Evolutionary conservation across 148 eudicot species (phyloP).

Genomic region (Dysphania ambrosioides): DNA sequence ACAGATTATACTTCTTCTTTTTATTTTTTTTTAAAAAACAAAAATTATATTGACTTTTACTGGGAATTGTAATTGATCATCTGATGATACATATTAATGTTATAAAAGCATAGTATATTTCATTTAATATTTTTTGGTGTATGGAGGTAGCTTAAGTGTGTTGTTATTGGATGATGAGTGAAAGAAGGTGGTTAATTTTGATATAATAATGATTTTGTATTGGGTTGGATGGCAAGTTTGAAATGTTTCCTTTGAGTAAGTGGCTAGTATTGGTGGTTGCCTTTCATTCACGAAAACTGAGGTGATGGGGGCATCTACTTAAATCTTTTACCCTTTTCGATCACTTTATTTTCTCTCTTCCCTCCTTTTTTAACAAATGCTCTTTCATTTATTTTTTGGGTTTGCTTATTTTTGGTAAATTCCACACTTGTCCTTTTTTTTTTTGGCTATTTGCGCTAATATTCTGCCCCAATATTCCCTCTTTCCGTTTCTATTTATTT

Average conservation of each 20-base stretch:
- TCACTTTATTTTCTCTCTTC: conserved; percentile 21
- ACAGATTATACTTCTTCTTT: neutral
- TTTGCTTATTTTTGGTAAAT: neutral
- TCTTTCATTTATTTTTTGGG: conserved; percentile 3
- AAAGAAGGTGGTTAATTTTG: neutral
- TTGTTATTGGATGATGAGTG: conserved; percentile 4
- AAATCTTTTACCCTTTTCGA: conserved; percentile 9
- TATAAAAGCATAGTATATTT: neutral
- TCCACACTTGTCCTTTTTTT: conserved; percentile 6
- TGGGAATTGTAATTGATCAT: conserved; percentile 18
- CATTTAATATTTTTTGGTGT: neutral
- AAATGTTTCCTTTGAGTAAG: conserved; percentile 36
- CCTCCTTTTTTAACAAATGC: conserved; percentile 13
- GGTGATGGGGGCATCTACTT: conserved; percentile 27
- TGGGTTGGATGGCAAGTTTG: conserved; percentile 19
- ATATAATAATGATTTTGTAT: neutral
- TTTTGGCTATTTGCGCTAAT: neutral
- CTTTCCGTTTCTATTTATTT: no score
- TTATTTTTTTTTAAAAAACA: no score
- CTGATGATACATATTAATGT: conserved; percentile 13
- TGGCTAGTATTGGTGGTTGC: conserved; percentile 37
- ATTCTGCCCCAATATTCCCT: no score
- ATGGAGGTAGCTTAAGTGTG: neutral
- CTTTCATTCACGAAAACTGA: conserved; percentile 42
- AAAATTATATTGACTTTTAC: conserved; percentile 29